These are phyloP conservation scores for Fomitopsis serialis DNA, from an alignment of 768 basidiomycete genomes.

Conservation along the genomic window DNA sequence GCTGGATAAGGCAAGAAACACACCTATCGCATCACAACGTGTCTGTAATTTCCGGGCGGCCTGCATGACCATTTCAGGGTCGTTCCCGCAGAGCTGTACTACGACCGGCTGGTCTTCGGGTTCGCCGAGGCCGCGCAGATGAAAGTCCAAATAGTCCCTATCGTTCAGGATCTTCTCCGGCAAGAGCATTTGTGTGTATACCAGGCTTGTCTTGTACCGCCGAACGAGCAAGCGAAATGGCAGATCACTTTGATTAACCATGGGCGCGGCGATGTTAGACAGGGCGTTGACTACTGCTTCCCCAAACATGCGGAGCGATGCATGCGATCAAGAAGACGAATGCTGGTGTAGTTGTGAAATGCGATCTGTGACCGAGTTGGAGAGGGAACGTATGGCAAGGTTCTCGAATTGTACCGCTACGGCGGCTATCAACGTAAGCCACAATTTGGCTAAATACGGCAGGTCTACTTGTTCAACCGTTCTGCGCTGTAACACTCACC, in stretches of 20 bases:
- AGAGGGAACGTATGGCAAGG: too few relatives aligned
- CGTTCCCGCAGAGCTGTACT: slow-evolving; percentile 70
- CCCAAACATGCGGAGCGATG: not conserved
- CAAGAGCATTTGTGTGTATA: slow-evolving; percentile 76
- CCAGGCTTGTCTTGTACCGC: slow-evolving; percentile 57
- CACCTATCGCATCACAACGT: slow-evolving; percentile 70
- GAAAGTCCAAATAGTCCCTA: slow-evolving; percentile 57
- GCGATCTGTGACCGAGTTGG: too few relatives aligned
- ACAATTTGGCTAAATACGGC: too few relatives aligned
- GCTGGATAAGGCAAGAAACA: slow-evolving; percentile 8
- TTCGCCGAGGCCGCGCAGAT: slow-evolving; percentile 49
- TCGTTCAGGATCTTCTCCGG: slow-evolving; percentile 59
- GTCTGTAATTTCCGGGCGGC: slow-evolving; percentile 56
- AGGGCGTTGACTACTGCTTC: slow-evolving; percentile 9
- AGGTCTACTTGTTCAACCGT: too few relatives aligned
- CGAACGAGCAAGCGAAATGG: slow-evolving; percentile 64
- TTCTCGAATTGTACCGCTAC: too few relatives aligned
- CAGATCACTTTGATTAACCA: slow-evolving; percentile 78
- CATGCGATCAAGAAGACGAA: too few relatives aligned
- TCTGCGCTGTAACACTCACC: too few relatives aligned
- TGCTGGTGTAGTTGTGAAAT: too few relatives aligned
- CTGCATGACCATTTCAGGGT: slow-evolving; percentile 52
- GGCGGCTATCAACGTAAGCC: too few relatives aligned
- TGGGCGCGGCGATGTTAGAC: slow-evolving; percentile 57
- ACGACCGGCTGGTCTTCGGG: slow-evolving; percentile 45